These are phyloP conservation scores for Sarocladium brachiariae DNA, from an alignment of 2,329 filamentous ascomycete genomes.

Conservation along the genomic window DNA sequence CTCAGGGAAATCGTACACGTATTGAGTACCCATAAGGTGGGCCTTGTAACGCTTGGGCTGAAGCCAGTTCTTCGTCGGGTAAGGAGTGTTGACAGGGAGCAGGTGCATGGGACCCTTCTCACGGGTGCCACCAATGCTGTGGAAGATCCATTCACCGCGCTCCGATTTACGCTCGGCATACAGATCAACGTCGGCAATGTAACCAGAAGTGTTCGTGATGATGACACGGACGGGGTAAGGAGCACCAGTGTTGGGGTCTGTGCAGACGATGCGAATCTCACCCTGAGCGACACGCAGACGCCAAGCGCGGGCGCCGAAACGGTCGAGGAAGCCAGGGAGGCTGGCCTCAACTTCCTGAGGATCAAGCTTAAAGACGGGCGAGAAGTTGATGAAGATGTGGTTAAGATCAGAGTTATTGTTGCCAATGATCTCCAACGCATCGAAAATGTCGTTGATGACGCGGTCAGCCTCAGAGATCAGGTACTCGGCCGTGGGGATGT, in stretches of 20 bases:
- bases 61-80: conserved; percentile 96
- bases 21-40: conserved; percentile 97
- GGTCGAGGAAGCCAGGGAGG: conserved; percentile 89
- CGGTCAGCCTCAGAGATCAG: conserved; percentile 95
- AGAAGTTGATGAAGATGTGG: conserved; percentile 99
- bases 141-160: conserved; percentile 97
- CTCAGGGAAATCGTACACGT: conserved; percentile 99
- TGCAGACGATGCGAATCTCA: conserved; percentile 98
- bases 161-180: conserved; percentile 98
- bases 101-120: conserved; percentile 96
- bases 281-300: conserved; percentile 92
- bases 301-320: conserved; percentile 92
- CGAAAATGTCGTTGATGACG: conserved; percentile 94
- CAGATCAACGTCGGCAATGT: conserved; percentile 94
- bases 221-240: conserved; percentile 91
- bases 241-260: conserved; percentile 73
- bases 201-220: conserved; percentile 97
- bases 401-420: conserved; percentile 99
- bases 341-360: conserved; percentile 88
- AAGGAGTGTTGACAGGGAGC: conserved; percentile 82
- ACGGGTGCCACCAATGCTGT: conserved; percentile 90
- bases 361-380: conserved; percentile 86
- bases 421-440: conserved; percentile 95
- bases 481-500: conserved; percentile 98
- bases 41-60: conserved; percentile 99